Evolutionary conservation across 2,329 filamentous ascomycete genomes (phyloP), one percentile per base, ranked within the genome.

Genomic region (Metarhizium robertsii): DNA sequence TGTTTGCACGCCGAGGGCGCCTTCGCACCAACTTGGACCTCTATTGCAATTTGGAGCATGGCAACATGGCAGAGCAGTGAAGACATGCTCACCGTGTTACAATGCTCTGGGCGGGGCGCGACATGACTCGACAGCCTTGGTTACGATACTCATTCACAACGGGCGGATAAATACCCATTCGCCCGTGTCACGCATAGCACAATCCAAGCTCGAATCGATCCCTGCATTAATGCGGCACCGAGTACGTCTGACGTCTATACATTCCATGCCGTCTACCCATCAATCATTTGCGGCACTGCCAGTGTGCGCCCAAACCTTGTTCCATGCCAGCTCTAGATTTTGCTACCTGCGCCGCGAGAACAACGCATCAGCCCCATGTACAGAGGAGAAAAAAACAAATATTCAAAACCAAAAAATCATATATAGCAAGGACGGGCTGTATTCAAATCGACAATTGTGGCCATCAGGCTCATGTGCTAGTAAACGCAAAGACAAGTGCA

Each of bases 341-440:
- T 52, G 50, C 50, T 43, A 52, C 50, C 50, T 52, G 50, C 50
- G 50, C 50, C 50, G 50, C 20, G 13, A 30, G 25, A 48, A 48
- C 20, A 48, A 30, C 16, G 45, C 20, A 48, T 48, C 45, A 48
- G 45, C 10, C 25, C 45, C 25, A 46, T 48, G 45, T 13, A 30
- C 11, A 45, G 6, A 13, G 18, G 25, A 14, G 14, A 8, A 48
- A 13, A 4, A 29, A 48, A 25, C 20, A 25, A 14, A 48, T 14
- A 48, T 48, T 30, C 16, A 18, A 45, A 45, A 8, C n/a, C 6
- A 45, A 11, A 11, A 45, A 45, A 20, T 16, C 4, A 20, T 10
- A 45, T 20, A 20, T 20, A 30, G 14, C 20, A 48, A 20, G 20
- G 4, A 48, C 18, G 20, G 18, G 25, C 45, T 6, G 45, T 30